Evolutionary conservation across 495 filamentous ascomycete species (phyloP), one percentile per base, ranked within the genome.

Genomic region (Pseudoneurospora amorphoporcata): DNA sequence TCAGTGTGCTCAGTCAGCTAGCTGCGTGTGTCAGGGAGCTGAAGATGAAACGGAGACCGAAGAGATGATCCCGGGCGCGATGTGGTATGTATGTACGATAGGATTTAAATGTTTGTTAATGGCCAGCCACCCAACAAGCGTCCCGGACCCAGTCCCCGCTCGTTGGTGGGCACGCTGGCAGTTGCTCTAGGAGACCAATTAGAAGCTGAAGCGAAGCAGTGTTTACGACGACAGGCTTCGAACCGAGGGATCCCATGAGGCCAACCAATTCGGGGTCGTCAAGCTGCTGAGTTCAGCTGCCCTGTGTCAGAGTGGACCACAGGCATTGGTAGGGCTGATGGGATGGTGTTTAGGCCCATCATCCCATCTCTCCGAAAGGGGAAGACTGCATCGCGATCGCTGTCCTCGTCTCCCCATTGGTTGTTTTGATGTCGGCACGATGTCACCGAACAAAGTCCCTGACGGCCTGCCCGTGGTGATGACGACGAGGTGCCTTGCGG

Each of bases 311-410:
- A 61, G 53, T 61, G 53, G 53, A 32, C 47, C 47, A 7, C 23
- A 32, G 23, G 47, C 47, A 38, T 32, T 39, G 41, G 35, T 72
- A 72, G 71, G 71, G 71, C 71, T 72, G 71, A 70, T 47, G 71
- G 68, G 61, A 53, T 53, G 40, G 38, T 53, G 69, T 69, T 38
- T 45, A 32, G 47, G 23, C 4, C 47, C 47, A 23, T 58, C 47
- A 32, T 58, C 47, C 47, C 47, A 16, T 58, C 47, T 58, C 47
- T 58, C 47, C 32, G 47, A 58, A 58, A 58, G 47, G 47, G 47
- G 47, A 58, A 23, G 23, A 3, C 12, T 32, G 47, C 47, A 58
- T 58, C 47, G 47, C 23, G 23, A 58, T 58, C 47, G 53, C 6
- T 61, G 53, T 32, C 23, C 53, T 61, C 23, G 23, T 14, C 12